A percentile compares a stretch with the other conserved stretches of the same genome.
Evolutionary conservation across 192 early-diverging fungal genomes (phyloP).

Genomic region (Lobulomyces angularis): DNA sequence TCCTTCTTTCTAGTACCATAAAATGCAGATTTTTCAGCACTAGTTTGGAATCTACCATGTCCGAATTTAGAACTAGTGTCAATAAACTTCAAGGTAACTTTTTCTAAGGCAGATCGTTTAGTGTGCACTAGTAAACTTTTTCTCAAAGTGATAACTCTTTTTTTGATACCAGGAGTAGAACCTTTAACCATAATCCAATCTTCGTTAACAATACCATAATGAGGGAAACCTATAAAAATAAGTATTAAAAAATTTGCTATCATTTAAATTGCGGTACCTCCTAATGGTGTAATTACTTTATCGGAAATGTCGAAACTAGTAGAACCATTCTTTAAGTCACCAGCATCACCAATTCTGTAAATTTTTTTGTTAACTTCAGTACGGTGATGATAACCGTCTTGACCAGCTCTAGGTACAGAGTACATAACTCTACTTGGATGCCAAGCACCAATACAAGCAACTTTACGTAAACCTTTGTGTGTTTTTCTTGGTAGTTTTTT

Average conservation of each 20-base stretch:
- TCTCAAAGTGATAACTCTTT: conserved; percentile 93
- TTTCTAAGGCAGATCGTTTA: conserved; percentile 91
- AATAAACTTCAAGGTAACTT: conserved; percentile 96
- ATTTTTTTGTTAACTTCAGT: conserved; percentile 99
- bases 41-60: conserved; percentile 99
- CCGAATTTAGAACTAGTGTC: conserved; percentile 95
- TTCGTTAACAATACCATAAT: conserved; percentile 96
- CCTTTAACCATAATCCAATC: conserved; percentile 99
- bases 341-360: conserved; percentile 88
- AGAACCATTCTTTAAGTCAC: conserved; percentile 70
- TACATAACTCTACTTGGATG: conserved; percentile 70
- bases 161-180: conserved; percentile 87
- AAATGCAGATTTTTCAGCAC: conserved; percentile 87
- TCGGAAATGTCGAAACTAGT: conserved; percentile 95
- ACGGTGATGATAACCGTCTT: conserved; percentile 99
- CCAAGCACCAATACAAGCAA: conserved; percentile 99
- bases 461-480: conserved; percentile 99
- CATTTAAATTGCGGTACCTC: no score
- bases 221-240: no score
- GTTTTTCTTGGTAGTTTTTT: conserved; percentile 99
- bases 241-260: no score
- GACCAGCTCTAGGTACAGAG: conserved; percentile 99
- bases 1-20: conserved; percentile 87
- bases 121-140: conserved; percentile 96
- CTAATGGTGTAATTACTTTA: conserved; percentile 94